A percentile compares a stretch with the other conserved stretches of the same genome.
Conservation (phyloP, 2,329 filamentous ascomycete species). For the Lecanoromycetidae sp. region DNA sequence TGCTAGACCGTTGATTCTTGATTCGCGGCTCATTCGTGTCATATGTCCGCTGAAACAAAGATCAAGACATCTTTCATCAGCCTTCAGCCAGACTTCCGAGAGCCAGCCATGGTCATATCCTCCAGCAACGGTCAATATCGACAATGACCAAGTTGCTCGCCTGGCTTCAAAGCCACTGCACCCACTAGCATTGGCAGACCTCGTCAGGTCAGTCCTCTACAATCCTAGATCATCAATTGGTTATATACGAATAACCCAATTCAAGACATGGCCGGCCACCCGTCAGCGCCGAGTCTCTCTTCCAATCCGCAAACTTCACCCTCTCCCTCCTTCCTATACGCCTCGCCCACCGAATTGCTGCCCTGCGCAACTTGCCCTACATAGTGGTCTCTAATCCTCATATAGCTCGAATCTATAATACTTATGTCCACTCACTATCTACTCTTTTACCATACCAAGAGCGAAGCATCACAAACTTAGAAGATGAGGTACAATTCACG, state of each 20-base stretch:
- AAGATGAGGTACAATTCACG: conserved; percentile 85
- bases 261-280: conserved; percentile 66
- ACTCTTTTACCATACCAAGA: conserved; percentile 77
- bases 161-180: conserved; percentile 70
- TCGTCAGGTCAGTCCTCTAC: conserved; percentile 56
- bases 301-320: conserved; percentile 90
- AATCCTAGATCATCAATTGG: conserved; percentile 14
- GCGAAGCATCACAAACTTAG: conserved; percentile 58
- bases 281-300: conserved; percentile 64
- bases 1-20: conserved; percentile 1
- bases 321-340: conserved; percentile 83
- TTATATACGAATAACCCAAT: background rate
- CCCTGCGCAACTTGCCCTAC: conserved; percentile 83
- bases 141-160: conserved; percentile 62
- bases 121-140: conserved; percentile 8
- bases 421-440: conserved; percentile 86
- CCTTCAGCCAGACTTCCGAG: background rate
- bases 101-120: conserved; percentile 7
- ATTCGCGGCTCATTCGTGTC: conserved; percentile 4
- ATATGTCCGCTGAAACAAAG: conserved; percentile 3
- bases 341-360: conserved; percentile 85
- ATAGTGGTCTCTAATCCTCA: conserved; percentile 98
- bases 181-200: conserved; percentile 70
- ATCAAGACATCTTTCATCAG: conserved; percentile 1
- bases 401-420: conserved; percentile 86